Percentiles rank a stretch among this genome's conserved stretches.
Conservation (phyloP, 176 grass and related monocot species). For the Alloteropsis semialata region DNA sequence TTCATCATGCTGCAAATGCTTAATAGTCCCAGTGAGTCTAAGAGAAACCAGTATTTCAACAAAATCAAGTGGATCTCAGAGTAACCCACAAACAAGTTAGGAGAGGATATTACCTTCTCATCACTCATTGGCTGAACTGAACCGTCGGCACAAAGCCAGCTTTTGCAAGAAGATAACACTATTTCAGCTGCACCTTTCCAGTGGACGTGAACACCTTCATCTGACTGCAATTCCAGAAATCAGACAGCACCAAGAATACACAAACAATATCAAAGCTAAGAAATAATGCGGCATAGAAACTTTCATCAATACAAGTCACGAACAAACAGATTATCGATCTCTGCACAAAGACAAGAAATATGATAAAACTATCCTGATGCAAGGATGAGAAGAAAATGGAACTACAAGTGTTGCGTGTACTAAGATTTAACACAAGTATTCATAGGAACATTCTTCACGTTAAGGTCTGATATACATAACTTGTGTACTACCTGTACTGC, state of each 20-base stretch:
- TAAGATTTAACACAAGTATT: neutral
- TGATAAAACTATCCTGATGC: neutral
- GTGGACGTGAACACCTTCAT: slow-evolving; percentile 63
- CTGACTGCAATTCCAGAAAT: slow-evolving; percentile 51
- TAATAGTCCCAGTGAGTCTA: slow-evolving; percentile 10
- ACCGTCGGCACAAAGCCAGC: slow-evolving; percentile 68
- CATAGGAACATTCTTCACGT: neutral
- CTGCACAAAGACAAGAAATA: slow-evolving; percentile 3
- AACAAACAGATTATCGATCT: neutral
- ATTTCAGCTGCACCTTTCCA: slow-evolving; percentile 99
- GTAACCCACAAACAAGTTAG: neutral
- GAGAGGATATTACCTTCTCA: slow-evolving; percentile 52
- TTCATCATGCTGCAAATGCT: slow-evolving; percentile 61
- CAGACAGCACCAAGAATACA: slow-evolving; percentile 34
- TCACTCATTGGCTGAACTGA: slow-evolving; percentile 56
- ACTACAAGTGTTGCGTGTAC: neutral
- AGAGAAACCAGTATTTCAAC: neutral
- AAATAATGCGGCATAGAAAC: neutral
- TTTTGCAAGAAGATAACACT: slow-evolving; percentile 80
- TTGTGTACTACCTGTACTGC: slow-evolving; percentile 60
- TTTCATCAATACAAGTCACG: slow-evolving; percentile 14
- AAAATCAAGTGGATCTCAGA: neutral
- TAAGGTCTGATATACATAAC: slow-evolving; percentile 9
- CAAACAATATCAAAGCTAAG: slow-evolving; percentile 15
- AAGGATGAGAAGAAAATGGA: slow-evolving; percentile 18